Evolutionary conservation across 75 land plant genomes (phyloP), one percentile per base, ranked within the genome.

Genomic region (Pinus tabuliformis): DNA sequence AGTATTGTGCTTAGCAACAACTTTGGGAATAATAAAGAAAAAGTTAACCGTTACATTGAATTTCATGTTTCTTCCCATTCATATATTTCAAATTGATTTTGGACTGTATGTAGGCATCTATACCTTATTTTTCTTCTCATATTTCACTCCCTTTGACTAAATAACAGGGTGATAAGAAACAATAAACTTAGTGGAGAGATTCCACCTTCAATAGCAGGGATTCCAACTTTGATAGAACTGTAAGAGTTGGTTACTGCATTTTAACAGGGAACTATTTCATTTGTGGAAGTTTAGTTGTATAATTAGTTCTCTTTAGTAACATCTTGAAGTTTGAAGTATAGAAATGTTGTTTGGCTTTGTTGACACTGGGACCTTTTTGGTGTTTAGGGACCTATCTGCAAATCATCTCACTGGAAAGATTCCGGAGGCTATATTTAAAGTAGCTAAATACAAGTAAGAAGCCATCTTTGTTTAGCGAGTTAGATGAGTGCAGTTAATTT

Each of bases 171-270:
- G 17, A 36, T 79, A 4, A 76, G 60, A 39, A 60, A 79, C 70
- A 79, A 79, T 36, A 79, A 61, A 21, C 65, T 79, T 36, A 26
- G 17, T 33, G 81, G 81, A 24, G 52, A 36, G 45, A 54, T 79
- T 9, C 81, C 81, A 2, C 17, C 57, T 20, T 78, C 81, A 60
- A 26, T 79, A 42, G 39, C 80, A 39, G 60, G 17, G 28, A 79
- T 79, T 54, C 20, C 60, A 42, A 75, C n/a, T 39, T 78, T 78
- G 24, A 58, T 73, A 26, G 57, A 49, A 75, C 42, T 79, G 81
- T 79, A 79, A 75, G 79, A 14, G 73, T 57, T 73, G 22, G 62
- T 60, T 20, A 60, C 22, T 20, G 62, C 22, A 5, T 60, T 60
- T 18, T 60, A 21, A 60, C 20, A 60, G 22, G 21, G 21, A 20